Evolutionary conservation across 108 stramenopile genomes (phyloP).

Genomic region (Discostella stelligeroides): DNA sequence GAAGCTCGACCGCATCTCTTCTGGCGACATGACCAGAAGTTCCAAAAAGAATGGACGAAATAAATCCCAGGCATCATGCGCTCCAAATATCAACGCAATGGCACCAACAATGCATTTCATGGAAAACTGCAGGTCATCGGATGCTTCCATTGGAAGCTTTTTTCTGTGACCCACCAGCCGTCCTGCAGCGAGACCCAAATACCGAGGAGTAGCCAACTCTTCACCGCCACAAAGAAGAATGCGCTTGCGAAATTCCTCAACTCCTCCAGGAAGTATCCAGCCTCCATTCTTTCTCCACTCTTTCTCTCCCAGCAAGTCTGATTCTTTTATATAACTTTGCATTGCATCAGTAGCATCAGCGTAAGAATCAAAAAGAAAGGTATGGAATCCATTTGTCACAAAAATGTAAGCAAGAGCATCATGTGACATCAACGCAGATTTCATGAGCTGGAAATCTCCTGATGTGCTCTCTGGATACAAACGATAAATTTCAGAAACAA

Average conservation of each 20-base stretch:
- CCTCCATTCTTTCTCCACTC: slow-evolving; percentile 37
- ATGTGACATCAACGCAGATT: slow-evolving; percentile 27
- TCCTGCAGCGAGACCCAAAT: slow-evolving; percentile 58
- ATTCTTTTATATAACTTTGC: slow-evolving; percentile 14
- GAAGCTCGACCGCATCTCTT: slow-evolving; percentile 39
- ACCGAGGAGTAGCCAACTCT: slow-evolving; percentile 19
- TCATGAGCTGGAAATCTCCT: slow-evolving; percentile 52
- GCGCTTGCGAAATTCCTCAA: slow-evolving; percentile 35
- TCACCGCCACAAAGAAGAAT: background rate
- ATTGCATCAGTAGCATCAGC: slow-evolving; percentile 22
- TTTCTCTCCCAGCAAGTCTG: slow-evolving; percentile 42
- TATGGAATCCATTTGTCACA: slow-evolving; percentile 50
- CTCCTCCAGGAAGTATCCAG: slow-evolving; percentile 44
- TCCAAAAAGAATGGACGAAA: slow-evolving; percentile 53
- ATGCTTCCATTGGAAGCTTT: slow-evolving; percentile 38
- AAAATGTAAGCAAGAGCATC: slow-evolving; percentile 62
- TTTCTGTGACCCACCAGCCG: slow-evolving; percentile 47
- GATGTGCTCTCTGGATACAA: slow-evolving; percentile 40
- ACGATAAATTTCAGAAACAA: slow-evolving; percentile 47
- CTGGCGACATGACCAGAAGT: slow-evolving; percentile 49
- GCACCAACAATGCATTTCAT: slow-evolving; percentile 65
- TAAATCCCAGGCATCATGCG: slow-evolving; percentile 50
- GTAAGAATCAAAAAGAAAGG: slow-evolving; percentile 55
- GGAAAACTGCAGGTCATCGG: slow-evolving; percentile 54
- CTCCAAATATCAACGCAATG: slow-evolving; percentile 50